These are phyloP conservation scores for Coemansia pectinata DNA, from an alignment of 192 early-diverging fungal genomes.

Conservation along the genomic window DNA sequence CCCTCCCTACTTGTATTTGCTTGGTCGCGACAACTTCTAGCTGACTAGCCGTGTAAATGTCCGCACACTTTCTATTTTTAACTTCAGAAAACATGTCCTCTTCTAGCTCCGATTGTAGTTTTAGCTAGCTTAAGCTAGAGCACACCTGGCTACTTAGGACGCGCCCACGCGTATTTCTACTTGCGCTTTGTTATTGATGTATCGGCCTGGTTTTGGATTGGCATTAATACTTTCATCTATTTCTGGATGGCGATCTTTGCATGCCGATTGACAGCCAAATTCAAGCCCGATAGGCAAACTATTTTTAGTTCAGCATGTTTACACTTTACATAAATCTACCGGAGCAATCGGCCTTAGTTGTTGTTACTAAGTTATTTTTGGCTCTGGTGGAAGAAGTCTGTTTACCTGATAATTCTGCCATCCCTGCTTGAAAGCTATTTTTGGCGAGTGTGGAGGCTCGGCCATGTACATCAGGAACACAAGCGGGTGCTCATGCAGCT, in stretches of 20 bases:
- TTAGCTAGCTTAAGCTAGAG: background rate
- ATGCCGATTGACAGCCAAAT: background rate
- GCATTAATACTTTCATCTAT: background rate
- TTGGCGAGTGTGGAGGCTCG: background rate
- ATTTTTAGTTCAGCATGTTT: background rate
- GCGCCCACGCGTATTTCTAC: background rate
- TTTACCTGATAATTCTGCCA: background rate
- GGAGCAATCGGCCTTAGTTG: background rate
- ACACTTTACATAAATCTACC: background rate
- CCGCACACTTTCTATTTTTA: background rate
- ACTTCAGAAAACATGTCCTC: background rate
- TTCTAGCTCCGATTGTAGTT: background rate
- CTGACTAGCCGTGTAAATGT: background rate
- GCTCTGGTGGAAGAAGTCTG: background rate
- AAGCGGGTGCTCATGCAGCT: background rate
- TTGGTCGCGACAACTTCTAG: background rate
- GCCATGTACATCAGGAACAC: background rate
- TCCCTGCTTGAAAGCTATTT: conserved; percentile 5
- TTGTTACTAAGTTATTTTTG: background rate
- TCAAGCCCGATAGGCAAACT: background rate
- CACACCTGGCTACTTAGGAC: background rate
- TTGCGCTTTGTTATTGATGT: background rate
- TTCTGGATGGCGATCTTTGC: background rate
- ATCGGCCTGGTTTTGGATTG: background rate
- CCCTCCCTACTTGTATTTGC: background rate